Base-by-base conservation (phyloP, 495 filamentous ascomycete genomes). In the Annulohypoxylon maeteangense region DNA sequence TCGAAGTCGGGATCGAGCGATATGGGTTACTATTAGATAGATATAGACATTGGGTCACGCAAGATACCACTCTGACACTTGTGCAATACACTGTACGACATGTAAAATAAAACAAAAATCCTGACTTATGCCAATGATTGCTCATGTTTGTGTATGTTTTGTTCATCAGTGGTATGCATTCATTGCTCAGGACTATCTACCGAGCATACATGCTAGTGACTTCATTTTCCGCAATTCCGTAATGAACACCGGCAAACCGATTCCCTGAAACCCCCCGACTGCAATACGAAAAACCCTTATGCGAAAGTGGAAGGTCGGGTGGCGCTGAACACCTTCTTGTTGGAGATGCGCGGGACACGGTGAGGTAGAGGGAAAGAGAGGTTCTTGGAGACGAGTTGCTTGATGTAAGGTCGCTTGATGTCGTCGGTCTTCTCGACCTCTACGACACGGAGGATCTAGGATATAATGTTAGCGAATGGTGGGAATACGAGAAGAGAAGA, bases 311-410 rank as follows among this genome's bases (percentile, higher is more conserved):
- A 91, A 78, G 95, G 95, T 84, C 95, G 89, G 82, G 89, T 92
- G 80, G 93, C 89, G 79, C 91, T 86, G 86, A 95, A 99, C 79
- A 98, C 79, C 87, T 95, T 97, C 86, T 90, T 92, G 86, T 85
- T 89, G 78, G 79, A 80, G 74, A 85, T 87, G 86, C 91, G 93
- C 82, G 89, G 87, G 72, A 95, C 86, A 77, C 95, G 95, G 88
- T 98, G 95, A 77, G 95, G 95, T 75, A 99, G 92, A 81, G 95
- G 95, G 92, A 99, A 99, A 83, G 93, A 92, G 82, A 99, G 92
- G 82, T 91, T 82, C 90, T 97, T 97, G 83, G 86, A 84, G 80
- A 98, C 83, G 82, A 99, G 93, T 85, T 99, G 95, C 88, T 92
- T 95, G 90, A 98, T 95, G 90, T 99, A 98, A 72, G 96, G 94